Base-by-base conservation (phyloP, 768 basidiomycete species). In the Suillus fuscotomentosus region DNA sequence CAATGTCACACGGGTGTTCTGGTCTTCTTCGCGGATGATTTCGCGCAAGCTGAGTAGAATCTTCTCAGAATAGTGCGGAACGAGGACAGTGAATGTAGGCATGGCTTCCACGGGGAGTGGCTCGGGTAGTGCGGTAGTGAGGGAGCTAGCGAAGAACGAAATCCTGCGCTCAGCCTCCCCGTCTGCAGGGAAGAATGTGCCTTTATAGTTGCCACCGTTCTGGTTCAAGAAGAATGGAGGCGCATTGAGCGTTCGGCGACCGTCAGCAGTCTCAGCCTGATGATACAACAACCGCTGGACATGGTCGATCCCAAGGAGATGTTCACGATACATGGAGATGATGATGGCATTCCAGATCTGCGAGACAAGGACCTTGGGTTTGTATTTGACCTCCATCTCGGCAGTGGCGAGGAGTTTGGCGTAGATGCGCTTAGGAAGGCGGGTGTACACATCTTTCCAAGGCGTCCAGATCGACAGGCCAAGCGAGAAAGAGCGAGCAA, bases 331-430 rank as follows among this genome's bases (percentile, higher is more conserved):
- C 97, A 99, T 99, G 62, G 97, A 99, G 67, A 99, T 99, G 77
- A 99, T 97, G 78, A 99, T 84, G 53, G 97, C 97, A 76, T 99
- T 99, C 97, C 97, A 99, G 38, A 99, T 90, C 79, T 99, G 97
- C 22, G 96, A 98, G 47, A 99, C 97, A 38, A 99, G 86, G 62
- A 99, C 94, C 84, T 99, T 99, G 64, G 97, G 97, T 79, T 99
- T 99, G 82, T 99, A 99, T 78, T 98, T 98, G 77, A 97, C 88
- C 75, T 99, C 97, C 97, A 99, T 99, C 73, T 99, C 97, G 2
- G 84, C 87, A 0, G 97, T 99, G 22, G 97, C 95, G 62, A 99
- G 81, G 38, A 99, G 78, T 81, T 99, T 99, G 68, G 97, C 95
- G 76, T 97, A 99, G 66, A 99, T 98, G 53, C 97, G 86, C 83